phyloP scores from a whole-genome alignment of 495 filamentous ascomycete species.

The Astrothelium subdiscretum region DNA sequence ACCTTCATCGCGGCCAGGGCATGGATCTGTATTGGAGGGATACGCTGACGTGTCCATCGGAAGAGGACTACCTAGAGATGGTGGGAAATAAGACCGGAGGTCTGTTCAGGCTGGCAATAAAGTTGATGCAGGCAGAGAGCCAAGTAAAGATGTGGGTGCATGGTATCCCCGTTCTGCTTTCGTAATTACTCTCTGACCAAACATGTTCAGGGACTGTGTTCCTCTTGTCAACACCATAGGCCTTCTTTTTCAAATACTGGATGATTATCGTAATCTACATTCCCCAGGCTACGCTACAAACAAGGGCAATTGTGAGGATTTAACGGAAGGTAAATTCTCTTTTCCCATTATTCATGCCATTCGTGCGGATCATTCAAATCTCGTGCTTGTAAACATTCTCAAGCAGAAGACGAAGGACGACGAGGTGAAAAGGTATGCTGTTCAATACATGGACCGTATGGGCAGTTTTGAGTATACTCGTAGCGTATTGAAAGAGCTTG shows the following conservation, averaged over 20 bases:
- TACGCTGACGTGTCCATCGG: slow-evolving; percentile 80
- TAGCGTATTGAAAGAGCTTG: slow-evolving; percentile 54
- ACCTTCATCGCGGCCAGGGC: slow-evolving; percentile 90
- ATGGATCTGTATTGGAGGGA: slow-evolving; percentile 98
- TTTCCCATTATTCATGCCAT: slow-evolving; percentile 96
- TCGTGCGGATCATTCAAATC: slow-evolving; percentile 63
- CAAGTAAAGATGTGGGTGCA: neutral
- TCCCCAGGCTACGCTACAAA: slow-evolving; percentile 54
- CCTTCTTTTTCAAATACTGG: slow-evolving; percentile 64
- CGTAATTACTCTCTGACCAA: neutral
- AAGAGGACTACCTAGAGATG: slow-evolving; percentile 98
- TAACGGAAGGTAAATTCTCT: slow-evolving; percentile 97
- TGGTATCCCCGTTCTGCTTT: neutral
- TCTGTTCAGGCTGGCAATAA: slow-evolving; percentile 84
- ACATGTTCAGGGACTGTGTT: slow-evolving; percentile 51
- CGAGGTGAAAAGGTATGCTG: slow-evolving; percentile 82
- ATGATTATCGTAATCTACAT: slow-evolving; percentile 88
- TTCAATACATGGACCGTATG: slow-evolving; percentile 81
- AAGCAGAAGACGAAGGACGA: slow-evolving; percentile 78
- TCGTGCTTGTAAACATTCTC: slow-evolving; percentile 81
- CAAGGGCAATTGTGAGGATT: slow-evolving; percentile 83
- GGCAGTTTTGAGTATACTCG: slow-evolving; percentile 82
- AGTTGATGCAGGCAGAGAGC: slow-evolving; percentile 83
- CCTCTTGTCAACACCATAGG: slow-evolving; percentile 83
- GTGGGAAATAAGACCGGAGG: slow-evolving; percentile 96